Evolutionary conservation across 2,329 filamentous ascomycete genomes (phyloP).

Genomic region (Cercospora zeae-maydis): DNA sequence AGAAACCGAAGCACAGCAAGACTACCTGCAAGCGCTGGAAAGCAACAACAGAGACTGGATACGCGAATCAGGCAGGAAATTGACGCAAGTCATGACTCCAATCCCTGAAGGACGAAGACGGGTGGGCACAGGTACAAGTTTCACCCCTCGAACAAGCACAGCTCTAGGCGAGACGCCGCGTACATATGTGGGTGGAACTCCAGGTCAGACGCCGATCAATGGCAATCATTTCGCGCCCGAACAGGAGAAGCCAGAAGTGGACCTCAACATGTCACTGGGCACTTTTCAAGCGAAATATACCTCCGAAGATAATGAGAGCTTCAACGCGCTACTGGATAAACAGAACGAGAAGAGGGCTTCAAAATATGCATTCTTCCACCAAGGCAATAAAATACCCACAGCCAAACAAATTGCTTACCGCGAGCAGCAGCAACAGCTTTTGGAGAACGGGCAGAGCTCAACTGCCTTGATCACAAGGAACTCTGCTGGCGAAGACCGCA

Average conservation of each 20-base stretch:
- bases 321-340: slow-evolving; percentile 85
- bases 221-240: slow-evolving; percentile 33
- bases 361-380: slow-evolving; percentile 86
- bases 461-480: slow-evolving; percentile 28
- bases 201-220: slow-evolving; percentile 50
- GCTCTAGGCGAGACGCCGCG: slow-evolving; percentile 46
- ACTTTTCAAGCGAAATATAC: slow-evolving; percentile 92
- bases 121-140: slow-evolving; percentile 39
- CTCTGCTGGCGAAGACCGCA: slow-evolving; percentile 26
- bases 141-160: slow-evolving; percentile 31
- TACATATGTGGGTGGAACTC: slow-evolving; percentile 69
- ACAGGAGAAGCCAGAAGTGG: slow-evolving; percentile 52
- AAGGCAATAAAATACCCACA: slow-evolving; percentile 73
- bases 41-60: slow-evolving; percentile 86
- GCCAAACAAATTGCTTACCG: slow-evolving; percentile 59
- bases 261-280: slow-evolving; percentile 75
- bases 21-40: slow-evolving; percentile 87
- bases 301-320: slow-evolving; percentile 96
- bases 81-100: slow-evolving; percentile 74
- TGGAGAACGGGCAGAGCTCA: slow-evolving; percentile 39
- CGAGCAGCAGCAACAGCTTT: slow-evolving; percentile 58
- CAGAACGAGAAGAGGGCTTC: slow-evolving; percentile 81
- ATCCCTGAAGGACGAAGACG: slow-evolving; percentile 50
- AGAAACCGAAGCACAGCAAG: slow-evolving; percentile 80
- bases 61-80: slow-evolving; percentile 64